Base-by-base conservation (phyloP, 345 rosid genomes). In the Excoecaria cochinchinensis region DNA sequence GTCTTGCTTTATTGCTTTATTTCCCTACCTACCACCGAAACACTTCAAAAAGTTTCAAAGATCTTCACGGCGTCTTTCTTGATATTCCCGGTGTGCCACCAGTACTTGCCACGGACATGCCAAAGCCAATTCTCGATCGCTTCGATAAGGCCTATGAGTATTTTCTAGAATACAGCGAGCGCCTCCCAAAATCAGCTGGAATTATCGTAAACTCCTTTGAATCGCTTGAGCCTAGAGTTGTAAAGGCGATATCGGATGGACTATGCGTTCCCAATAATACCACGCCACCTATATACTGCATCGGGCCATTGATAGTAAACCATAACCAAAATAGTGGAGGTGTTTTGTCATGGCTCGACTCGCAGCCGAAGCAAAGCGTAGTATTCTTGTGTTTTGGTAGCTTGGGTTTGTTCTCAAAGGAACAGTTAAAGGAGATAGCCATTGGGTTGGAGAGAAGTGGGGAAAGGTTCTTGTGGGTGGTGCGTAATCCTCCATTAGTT, bases 171-270 rank as follows among this genome's bases (percentile, higher is more conserved):
- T 4, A 4, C 21, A 0, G 22, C 62, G 42, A 25, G 1, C 6
- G 63, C 6, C 36, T 44, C 13, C 24, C 65, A 1, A 61, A 64
- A 55, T 31, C 80, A 0, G 76, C 78, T 4, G 96, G 94, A 58
- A 62, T 92, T 38, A 83, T 92, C 1, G 70, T 84, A 1, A 89
- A 92, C 84, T 80, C 90, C 3, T 92, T 86, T 46, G 89, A 86
- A 6, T 47, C 57, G 21, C 88, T 92, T 13, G 96, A 92, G 79
- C 40, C 72, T 0, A 79, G 82, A 76, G 79, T 80, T 12, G 42
- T 81, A 2, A 73, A 72, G 68, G 85, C 92, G 2, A 74, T 84
- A 8, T 21, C 62, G 31, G 86, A 85, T 8, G 97, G 92, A 4
- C n/a, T 71, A 11, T 83, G 90, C 61, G 74, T 86, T 1, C 85